Evolutionary conservation across 1,284 basidiomycete species (phyloP).

Genomic region (Schizophyllum commune): DNA sequence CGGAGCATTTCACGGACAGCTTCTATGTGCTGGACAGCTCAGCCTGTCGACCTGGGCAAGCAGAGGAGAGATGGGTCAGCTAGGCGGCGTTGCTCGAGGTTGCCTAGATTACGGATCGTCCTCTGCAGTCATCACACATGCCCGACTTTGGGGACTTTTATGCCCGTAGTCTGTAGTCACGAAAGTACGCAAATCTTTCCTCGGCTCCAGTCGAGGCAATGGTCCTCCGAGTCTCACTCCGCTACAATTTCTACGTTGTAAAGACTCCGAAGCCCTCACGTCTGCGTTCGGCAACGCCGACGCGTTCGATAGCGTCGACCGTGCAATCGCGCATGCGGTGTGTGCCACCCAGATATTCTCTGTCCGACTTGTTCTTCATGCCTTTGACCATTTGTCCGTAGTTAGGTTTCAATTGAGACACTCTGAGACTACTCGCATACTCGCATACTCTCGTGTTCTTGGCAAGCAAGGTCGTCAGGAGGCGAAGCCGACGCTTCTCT

Average conservation of each 20-base stretch:
- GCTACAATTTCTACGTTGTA: constrained; percentile 41
- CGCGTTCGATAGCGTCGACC: constrained; percentile 10
- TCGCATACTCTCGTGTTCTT: too few species aligned
- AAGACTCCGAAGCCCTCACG: constrained; percentile 29
- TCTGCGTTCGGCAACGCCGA: constrained; percentile 20
- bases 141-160: constrained; percentile 54
- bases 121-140: constrained; percentile 46
- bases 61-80: constrained; percentile 79
- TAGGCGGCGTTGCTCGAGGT: constrained; percentile 61
- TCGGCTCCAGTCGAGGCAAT: constrained; percentile 27
- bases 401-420: too few species aligned
- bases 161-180: constrained; percentile 39
- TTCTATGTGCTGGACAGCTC: constrained; percentile 59
- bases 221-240: constrained; percentile 38
- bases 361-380: too few species aligned
- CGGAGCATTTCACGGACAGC: constrained; percentile 78
- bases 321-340: constrained; percentile 20
- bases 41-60: too few species aligned
- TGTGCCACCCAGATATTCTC: too few species aligned
- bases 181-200: constrained; percentile 36
- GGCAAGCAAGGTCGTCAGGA: too few species aligned
- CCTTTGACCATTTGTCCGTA: too few species aligned
- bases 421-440: too few species aligned
- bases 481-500: too few species aligned
- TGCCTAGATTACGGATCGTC: constrained; percentile 29